Evolutionary conservation across 2,329 filamentous ascomycete genomes (phyloP).

Genomic region (Simplicillium aogashimaense): DNA sequence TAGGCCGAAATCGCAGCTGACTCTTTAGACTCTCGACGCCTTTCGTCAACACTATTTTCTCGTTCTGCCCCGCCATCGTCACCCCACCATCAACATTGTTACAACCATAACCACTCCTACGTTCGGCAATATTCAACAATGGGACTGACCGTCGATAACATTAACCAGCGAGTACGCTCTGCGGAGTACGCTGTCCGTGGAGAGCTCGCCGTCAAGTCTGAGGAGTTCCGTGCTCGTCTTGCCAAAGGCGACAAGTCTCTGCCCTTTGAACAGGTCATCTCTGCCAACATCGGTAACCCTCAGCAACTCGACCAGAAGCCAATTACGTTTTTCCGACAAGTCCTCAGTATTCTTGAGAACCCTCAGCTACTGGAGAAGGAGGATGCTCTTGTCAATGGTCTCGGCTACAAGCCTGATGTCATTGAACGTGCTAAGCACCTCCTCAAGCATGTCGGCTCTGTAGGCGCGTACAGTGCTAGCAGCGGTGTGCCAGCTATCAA

Average conservation of each 20-base stretch:
- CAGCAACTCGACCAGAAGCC: slow-evolving; percentile 99
- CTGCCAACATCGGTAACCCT: slow-evolving; percentile 97
- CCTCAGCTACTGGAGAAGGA: slow-evolving; percentile 74
- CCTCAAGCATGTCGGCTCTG: slow-evolving; percentile 74
- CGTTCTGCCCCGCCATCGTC: slow-evolving; percentile 4
- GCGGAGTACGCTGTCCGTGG: slow-evolving; percentile 96
- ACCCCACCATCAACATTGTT: slow-evolving; percentile 10
- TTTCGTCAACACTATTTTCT: background rate
- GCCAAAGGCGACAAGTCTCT: slow-evolving; percentile 48
- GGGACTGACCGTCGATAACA: slow-evolving; percentile 68
- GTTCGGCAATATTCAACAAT: slow-evolving; percentile 17
- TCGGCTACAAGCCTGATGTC: slow-evolving; percentile 87
- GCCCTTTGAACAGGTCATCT: slow-evolving; percentile 86
- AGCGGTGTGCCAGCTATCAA: slow-evolving; percentile 80
- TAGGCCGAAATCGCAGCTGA: background rate
- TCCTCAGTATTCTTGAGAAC: slow-evolving; percentile 87
- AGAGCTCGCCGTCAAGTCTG: slow-evolving; percentile 87
- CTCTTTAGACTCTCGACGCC: background rate
- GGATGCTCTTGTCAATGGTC: slow-evolving; percentile 60
- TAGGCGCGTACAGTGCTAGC: slow-evolving; percentile 94
- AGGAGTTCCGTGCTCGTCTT: slow-evolving; percentile 74
- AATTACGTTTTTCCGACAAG: slow-evolving; percentile 97
- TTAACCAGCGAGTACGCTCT: slow-evolving; percentile 79
- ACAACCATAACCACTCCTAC: slow-evolving; percentile 23
- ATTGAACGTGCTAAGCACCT: slow-evolving; percentile 74